Evolutionary conservation across 306 rosid species (phyloP).

Genomic region (Neltuma alba): DNA sequence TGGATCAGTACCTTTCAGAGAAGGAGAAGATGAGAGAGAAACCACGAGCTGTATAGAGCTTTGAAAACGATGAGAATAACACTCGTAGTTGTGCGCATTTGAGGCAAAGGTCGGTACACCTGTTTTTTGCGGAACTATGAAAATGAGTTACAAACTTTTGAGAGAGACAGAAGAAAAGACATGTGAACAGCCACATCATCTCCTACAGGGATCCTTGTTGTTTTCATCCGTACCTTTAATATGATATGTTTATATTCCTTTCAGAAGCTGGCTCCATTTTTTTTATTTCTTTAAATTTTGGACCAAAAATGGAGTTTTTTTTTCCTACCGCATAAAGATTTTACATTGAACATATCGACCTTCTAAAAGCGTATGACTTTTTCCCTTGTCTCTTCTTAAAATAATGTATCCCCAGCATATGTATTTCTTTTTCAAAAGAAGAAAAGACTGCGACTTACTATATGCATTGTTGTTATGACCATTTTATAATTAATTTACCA

Average conservation of each 20-base stretch:
- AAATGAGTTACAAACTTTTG: neutral
- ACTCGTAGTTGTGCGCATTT: neutral
- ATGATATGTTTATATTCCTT: neutral
- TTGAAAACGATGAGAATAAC: neutral
- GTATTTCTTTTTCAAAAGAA: neutral
- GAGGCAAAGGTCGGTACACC: neutral
- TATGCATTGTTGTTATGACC: neutral
- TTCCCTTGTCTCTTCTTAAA: neutral
- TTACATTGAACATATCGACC: neutral
- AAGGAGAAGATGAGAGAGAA: neutral
- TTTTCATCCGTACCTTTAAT: neutral
- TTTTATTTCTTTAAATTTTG: neutral
- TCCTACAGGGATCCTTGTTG: neutral
- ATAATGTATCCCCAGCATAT: neutral
- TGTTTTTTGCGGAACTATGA: neutral
- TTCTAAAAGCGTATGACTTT: neutral
- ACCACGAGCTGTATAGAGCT: neutral
- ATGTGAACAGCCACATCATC: neutral
- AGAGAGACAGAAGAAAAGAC: neutral
- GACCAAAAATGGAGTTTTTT: neutral
- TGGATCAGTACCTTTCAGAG: neutral
- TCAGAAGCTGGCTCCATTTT: neutral
- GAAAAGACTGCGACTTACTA: neutral
- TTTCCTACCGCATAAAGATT: neutral
- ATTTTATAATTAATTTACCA: too few species aligned